Conservation (phyloP, 2,329 filamentous ascomycete genomes). For the Ilyonectria robusta region DNA sequence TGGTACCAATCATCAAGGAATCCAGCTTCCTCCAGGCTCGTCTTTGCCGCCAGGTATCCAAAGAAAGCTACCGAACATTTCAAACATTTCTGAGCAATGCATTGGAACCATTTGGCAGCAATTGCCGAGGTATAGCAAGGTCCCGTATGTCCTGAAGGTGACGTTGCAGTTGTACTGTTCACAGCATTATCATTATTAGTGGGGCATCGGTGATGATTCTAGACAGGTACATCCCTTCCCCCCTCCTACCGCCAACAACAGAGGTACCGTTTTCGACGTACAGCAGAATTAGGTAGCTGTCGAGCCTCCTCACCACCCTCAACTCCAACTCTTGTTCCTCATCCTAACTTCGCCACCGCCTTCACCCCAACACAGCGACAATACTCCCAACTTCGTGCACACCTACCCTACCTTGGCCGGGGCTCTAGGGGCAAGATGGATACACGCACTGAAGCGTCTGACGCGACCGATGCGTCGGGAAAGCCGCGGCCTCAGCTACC, state of each 20-base stretch:
- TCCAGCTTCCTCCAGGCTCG: neutral
- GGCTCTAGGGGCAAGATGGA: constrained; percentile 38
- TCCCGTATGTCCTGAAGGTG: neutral
- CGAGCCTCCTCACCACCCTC: constrained; percentile 1
- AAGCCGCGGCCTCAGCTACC: constrained; percentile 73
- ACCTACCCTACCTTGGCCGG: constrained; percentile 1
- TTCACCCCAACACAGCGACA: constrained; percentile 15
- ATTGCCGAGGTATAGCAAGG: neutral
- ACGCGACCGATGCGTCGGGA: constrained; percentile 44
- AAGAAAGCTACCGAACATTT: neutral
- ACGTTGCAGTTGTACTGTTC: neutral
- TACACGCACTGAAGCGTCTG: constrained; percentile 43
- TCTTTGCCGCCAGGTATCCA: too few relatives aligned
- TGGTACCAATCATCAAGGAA: neutral
- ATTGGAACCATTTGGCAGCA: neutral
- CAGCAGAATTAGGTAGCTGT: constrained; percentile 1
- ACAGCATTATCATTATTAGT: neutral
- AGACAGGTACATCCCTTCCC: neutral
- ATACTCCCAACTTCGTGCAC: neutral
- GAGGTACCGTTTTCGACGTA: constrained; percentile 12
- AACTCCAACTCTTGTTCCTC: neutral
- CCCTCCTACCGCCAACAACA: constrained; percentile 8
- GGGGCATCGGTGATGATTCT: constrained; percentile 6
- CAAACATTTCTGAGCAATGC: too few relatives aligned
- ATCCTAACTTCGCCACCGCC: constrained; percentile 6